Evolutionary conservation across 225 moss, liverwort and hornwort species (phyloP).

Genomic region (Antitrichia curtipendula): DNA sequence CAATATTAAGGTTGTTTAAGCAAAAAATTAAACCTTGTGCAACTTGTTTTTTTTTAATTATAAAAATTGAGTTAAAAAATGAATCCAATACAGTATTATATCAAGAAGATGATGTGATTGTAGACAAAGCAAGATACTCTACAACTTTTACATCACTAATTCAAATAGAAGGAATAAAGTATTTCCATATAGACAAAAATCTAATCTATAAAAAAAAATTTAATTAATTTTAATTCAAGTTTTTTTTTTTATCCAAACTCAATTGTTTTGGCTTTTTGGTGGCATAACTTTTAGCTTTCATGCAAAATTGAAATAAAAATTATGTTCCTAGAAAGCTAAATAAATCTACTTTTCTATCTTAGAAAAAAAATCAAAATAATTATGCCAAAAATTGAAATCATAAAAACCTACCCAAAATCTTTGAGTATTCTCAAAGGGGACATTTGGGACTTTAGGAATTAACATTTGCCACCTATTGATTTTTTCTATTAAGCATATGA

Average conservation of each 20-base stretch:
- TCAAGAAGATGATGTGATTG: background rate
- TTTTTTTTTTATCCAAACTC: fast-evolving
- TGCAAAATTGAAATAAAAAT: background rate
- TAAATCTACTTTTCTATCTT: background rate
- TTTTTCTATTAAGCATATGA: background rate
- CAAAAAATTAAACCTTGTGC: background rate
- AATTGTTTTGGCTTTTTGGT: background rate
- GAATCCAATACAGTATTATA: background rate
- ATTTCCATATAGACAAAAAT: background rate
- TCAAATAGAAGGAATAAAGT: background rate
- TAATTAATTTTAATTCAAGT: background rate
- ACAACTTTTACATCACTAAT: background rate
- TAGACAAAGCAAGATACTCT: background rate
- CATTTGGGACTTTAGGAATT: background rate
- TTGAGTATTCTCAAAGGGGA: fast-evolving
- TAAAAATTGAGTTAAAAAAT: background rate
- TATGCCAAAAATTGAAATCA: background rate
- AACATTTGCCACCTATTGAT: background rate
- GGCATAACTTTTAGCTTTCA: background rate
- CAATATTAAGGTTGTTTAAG: too few species aligned
- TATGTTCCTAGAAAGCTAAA: fast-evolving
- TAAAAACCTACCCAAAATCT: background rate
- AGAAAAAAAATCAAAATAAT: too few species aligned
- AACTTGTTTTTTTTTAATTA: background rate
- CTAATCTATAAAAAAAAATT: background rate